Evolutionary conservation across 2,329 filamentous ascomycete species (phyloP).

Genomic region (Calonectria montana): DNA sequence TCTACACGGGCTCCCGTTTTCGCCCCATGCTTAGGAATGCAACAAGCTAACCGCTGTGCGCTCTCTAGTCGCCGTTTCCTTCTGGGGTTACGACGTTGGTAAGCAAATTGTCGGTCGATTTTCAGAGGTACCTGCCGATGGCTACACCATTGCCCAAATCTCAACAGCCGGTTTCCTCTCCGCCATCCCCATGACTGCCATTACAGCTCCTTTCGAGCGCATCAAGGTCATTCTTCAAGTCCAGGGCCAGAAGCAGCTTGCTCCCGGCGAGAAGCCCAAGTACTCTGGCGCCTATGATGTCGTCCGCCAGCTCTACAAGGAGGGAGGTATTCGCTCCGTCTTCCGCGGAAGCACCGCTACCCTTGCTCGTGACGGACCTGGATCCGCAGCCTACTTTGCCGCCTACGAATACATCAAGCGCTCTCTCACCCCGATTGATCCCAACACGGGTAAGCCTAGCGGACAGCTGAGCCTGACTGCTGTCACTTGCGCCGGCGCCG

Average conservation of each 20-base stretch:
- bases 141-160: constrained; percentile 87
- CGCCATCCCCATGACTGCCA: constrained; percentile 95
- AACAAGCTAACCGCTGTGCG: neutral
- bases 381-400: constrained; percentile 95
- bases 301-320: constrained; percentile 90
- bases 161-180: constrained; percentile 97
- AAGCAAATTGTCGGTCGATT: constrained; percentile 84
- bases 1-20: neutral
- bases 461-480: constrained; percentile 85
- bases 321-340: constrained; percentile 90
- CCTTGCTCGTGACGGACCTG: constrained; percentile 91
- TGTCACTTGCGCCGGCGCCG: constrained; percentile 87
- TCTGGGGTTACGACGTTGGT: constrained; percentile 94
- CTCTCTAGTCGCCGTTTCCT: constrained; percentile 71
- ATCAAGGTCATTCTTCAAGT: constrained; percentile 99
- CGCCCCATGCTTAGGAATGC: neutral
- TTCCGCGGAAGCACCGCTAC: constrained; percentile 94
- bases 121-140: constrained; percentile 72
- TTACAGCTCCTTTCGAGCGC: constrained; percentile 99
- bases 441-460: constrained; percentile 74
- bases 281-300: constrained; percentile 91
- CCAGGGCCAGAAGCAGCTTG: constrained; percentile 90
- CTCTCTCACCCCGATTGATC: constrained; percentile 83
- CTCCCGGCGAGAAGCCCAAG: constrained; percentile 90
- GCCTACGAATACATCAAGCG: constrained; percentile 97